Conservation (phyloP, 192 early-diverging fungal species). For the Umbelopsis vinacea region DNA sequence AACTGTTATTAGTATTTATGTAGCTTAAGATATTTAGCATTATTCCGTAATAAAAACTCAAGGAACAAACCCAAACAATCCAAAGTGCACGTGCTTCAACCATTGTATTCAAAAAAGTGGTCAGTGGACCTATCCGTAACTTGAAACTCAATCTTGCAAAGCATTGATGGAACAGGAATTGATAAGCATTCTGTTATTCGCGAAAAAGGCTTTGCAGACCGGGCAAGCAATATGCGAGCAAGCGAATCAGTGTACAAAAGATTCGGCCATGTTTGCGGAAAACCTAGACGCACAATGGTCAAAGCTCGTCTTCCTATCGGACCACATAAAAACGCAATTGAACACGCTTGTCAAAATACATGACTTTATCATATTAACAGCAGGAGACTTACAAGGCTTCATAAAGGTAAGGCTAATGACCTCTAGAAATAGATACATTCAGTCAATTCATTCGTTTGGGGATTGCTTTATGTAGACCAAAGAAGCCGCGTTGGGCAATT, state of each 20-base stretch:
- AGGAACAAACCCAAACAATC: background rate
- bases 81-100: background rate
- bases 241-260: conserved; percentile 29
- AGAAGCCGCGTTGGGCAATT: conserved; percentile 24
- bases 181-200: conserved; percentile 32
- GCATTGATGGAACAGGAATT: conserved; percentile 38
- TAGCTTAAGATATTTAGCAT: background rate
- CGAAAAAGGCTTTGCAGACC: conserved; percentile 36
- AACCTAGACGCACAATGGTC: conserved; percentile 39
- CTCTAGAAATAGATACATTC: background rate
- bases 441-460: background rate
- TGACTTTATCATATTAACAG: conserved; percentile 26
- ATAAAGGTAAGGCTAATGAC: conserved; percentile 27
- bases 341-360: conserved; percentile 29
- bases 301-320: conserved; percentile 33
- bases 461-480: conserved; percentile 14
- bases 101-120: background rate
- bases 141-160: too few species aligned
- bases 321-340: conserved; percentile 34
- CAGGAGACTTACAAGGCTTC: background rate
- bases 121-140: too few species aligned
- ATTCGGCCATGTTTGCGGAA: conserved; percentile 27
- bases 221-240: conserved; percentile 36
- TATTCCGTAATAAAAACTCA: background rate
- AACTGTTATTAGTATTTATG: background rate